phyloP scores from a whole-genome alignment of 2,329 filamentous ascomycete species.

The Penicillium sp. region DNA sequence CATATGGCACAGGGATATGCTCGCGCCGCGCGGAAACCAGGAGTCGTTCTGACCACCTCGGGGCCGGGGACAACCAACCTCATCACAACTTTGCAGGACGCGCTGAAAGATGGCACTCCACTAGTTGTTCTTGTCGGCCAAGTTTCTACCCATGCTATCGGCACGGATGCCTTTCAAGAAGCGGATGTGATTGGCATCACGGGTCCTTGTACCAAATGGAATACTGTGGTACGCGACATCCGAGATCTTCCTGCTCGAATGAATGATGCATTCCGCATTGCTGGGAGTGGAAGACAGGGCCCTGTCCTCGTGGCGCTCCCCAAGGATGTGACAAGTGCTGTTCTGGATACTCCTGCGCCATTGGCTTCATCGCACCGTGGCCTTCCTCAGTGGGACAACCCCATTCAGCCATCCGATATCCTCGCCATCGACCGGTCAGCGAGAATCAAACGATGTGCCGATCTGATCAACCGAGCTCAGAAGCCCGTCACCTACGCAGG shows the following conservation, averaged over 20 bases:
- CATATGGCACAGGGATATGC: constrained; percentile 98
- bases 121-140: constrained; percentile 92
- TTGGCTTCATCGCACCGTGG: not conserved
- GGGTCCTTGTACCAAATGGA: constrained; percentile 93
- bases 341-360: constrained; percentile 51
- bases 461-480: constrained; percentile 79
- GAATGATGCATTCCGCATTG: constrained; percentile 94
- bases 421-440: too few relatives aligned
- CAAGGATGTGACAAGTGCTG: constrained; percentile 83
- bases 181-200: constrained; percentile 88
- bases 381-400: too few relatives aligned
- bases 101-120: constrained; percentile 84
- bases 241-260: constrained; percentile 84
- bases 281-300: constrained; percentile 82
- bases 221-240: constrained; percentile 89
- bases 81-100: constrained; percentile 89
- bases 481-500: constrained; percentile 90
- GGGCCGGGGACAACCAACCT: constrained; percentile 93
- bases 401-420: too few relatives aligned
- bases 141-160: constrained; percentile 80
- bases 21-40: constrained; percentile 81
- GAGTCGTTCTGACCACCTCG: constrained; percentile 90
- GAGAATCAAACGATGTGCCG: constrained; percentile 46
- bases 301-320: constrained; percentile 90
- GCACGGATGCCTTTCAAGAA: constrained; percentile 92